A percentile compares a stretch with the other conserved stretches of the same genome.
These are phyloP conservation scores for Melanomma pulvis-pyrius DNA, from an alignment of 495 filamentous ascomycete species.

Conservation along the genomic window DNA sequence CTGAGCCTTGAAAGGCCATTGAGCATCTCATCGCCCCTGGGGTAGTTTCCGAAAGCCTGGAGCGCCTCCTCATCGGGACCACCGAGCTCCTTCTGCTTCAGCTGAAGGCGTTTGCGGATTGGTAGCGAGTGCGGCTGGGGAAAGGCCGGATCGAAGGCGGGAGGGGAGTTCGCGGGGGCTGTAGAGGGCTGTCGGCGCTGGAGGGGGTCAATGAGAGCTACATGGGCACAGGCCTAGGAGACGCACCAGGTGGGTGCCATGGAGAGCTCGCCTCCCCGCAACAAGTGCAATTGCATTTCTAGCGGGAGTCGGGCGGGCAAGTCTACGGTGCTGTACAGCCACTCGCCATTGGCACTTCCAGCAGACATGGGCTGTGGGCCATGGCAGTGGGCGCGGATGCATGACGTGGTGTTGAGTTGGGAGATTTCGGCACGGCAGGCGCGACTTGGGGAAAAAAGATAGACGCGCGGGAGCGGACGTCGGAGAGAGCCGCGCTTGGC, in stretches of 20 bases:
- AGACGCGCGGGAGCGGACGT: background rate
- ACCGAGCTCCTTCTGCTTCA: constrained; percentile 45
- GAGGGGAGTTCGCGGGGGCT: background rate
- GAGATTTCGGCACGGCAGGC: background rate
- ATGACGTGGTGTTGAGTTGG: background rate
- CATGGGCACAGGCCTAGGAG: background rate
- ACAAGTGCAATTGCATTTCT: background rate
- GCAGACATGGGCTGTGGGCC: constrained; percentile 4
- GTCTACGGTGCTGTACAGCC: background rate
- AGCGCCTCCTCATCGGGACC: constrained; percentile 31
- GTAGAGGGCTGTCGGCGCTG: background rate
- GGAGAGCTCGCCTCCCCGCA: background rate
- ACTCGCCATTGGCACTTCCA: constrained; percentile 18
- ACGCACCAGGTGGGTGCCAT: background rate
- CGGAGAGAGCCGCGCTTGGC: background rate
- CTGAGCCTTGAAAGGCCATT: constrained; percentile 37
- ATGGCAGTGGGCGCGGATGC: background rate
- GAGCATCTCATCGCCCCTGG: constrained; percentile 5
- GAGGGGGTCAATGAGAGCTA: background rate
- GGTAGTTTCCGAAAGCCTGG: constrained; percentile 22
- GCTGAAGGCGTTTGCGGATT: constrained; percentile 44
- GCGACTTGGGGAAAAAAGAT: background rate
- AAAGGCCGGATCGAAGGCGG: background rate
- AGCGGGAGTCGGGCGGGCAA: background rate
- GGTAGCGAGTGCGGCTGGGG: background rate